Base-by-base conservation (phyloP, 176 grass and related monocot genomes). In the Luzula sylvatica region DNA sequence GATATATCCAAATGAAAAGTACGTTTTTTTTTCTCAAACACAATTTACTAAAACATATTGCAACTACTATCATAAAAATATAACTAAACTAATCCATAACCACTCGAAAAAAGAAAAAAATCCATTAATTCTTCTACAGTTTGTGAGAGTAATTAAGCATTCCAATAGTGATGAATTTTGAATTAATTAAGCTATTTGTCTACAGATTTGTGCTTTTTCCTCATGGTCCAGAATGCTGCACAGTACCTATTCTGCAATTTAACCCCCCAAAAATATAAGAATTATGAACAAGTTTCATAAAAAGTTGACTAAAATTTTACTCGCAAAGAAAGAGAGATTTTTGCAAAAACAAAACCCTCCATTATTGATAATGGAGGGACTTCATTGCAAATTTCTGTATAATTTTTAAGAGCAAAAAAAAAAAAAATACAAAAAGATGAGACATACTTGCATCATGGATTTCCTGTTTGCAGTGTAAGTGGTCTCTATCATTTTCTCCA, bases 371-470 rank as follows among this genome's bases (percentile, higher is more conserved):
- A n/a, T n/a, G n/a, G n/a, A n/a, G n/a, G n/a, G n/a, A n/a, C n/a
- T n/a, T n/a, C n/a, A n/a, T n/a, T n/a, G n/a, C n/a, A 24, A 65
- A 16, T 27, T 39, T n/a, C 28, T n/a, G n/a, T 56, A 20, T 8
- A 21, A 23, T 23, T 3, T 6, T 74, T 1, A 76, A 22, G 18
- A 42, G 25, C 58, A 64, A 26, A 52, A 75, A 11, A 11, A 35
- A 25, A 62, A 25, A 3, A 14, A 23, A 21, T 16, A 9, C 9
- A 58, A 53, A 61, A 12, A n/a, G n/a, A 56, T 52, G 42, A 79
- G 8, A 55, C 52, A 77, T 87, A 98, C 92, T 68, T 87, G 81
- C 92, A 98, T 98, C 92, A 90, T 90, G 18, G 92, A 78, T 67
- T 27, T 75, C 66, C 76, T 67, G 77, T 98, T 98, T 66, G 68